Conservation (phyloP, 169 alveolate genomes). For the Plasmodium falciparum region DNA sequence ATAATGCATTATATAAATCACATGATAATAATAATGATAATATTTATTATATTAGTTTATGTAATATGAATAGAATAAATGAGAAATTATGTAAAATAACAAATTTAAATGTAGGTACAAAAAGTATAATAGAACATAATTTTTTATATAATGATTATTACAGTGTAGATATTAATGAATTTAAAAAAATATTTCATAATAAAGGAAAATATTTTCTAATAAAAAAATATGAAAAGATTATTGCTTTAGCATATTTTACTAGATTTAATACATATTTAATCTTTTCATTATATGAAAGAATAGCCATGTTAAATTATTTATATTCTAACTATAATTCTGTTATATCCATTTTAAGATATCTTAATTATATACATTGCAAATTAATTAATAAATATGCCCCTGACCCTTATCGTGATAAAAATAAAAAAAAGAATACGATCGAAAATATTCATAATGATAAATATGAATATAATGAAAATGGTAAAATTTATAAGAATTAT, state of each 20-base stretch:
- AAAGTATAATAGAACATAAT: slow-evolving; percentile 27
- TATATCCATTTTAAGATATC: slow-evolving; percentile 47
- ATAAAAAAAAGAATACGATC: not conserved
- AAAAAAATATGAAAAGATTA: slow-evolving; percentile 69
- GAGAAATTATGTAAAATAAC: slow-evolving; percentile 2
- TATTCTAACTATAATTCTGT: slow-evolving; percentile 45
- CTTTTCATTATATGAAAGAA: slow-evolving; percentile 59
- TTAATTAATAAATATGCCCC: slow-evolving; percentile 31
- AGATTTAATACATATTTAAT: slow-evolving; percentile 56
- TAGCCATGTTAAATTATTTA: slow-evolving; percentile 57
- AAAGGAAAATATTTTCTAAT: slow-evolving; percentile 72
- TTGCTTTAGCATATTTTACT: slow-evolving; percentile 58
- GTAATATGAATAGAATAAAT: not conserved
- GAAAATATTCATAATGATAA: not conserved
- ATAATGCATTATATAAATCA: too few relatives aligned
- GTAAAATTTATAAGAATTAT: not conserved
- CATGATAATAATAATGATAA: slow-evolving; percentile 23
- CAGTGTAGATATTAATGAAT: slow-evolving; percentile 34
- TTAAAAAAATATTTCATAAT: slow-evolving; percentile 43
- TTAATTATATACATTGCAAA: slow-evolving; percentile 67
- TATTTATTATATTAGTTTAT: slow-evolving; percentile 27
- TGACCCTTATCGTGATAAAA: not conserved
- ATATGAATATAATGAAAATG: not conserved
- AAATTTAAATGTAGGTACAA: slow-evolving; percentile 23
- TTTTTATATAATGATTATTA: slow-evolving; percentile 46